phyloP scores from a whole-genome alignment of 164 flowering plant species.

The Berberis vulgaris region DNA sequence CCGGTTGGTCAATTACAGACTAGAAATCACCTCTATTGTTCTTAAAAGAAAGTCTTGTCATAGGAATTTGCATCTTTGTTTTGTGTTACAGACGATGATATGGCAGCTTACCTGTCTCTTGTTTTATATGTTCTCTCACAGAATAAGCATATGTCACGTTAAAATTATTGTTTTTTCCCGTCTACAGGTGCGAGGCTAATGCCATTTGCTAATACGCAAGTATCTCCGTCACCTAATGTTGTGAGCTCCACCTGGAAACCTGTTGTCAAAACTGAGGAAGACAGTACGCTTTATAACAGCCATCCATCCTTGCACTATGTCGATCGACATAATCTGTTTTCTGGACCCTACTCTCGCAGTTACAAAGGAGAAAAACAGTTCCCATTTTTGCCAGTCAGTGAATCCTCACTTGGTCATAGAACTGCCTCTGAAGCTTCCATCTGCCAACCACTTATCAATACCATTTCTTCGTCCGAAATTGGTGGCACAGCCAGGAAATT shows the following conservation, averaged over 20 bases:
- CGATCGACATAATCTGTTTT: conserved; percentile 23
- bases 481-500: conserved; percentile 16
- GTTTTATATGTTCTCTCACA: not conserved
- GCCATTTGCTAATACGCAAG: conserved; percentile 34
- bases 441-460: conserved; percentile 26
- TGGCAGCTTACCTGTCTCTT: not conserved
- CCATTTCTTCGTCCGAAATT: conserved; percentile 23
- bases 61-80: not conserved
- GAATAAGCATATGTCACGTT: not conserved
- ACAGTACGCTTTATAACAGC: conserved; percentile 14
- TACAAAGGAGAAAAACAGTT: conserved; percentile 39
- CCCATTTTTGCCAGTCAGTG: conserved; percentile 30
- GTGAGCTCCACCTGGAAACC: conserved; percentile 36
- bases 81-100: not conserved
- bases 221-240: conserved; percentile 23
- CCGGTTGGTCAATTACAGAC: too few relatives aligned
- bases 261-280: conserved; percentile 36
- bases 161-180: not conserved
- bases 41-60: not conserved
- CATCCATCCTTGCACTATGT: conserved; percentile 23
- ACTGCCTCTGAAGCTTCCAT: conserved; percentile 19
- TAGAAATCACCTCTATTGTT: too few relatives aligned
- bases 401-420: conserved; percentile 9
- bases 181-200: conserved; percentile 35
- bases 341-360: conserved; percentile 23